Evolutionary conservation across 768 basidiomycete species (phyloP).

Genomic region (Calocybe cyanea): DNA sequence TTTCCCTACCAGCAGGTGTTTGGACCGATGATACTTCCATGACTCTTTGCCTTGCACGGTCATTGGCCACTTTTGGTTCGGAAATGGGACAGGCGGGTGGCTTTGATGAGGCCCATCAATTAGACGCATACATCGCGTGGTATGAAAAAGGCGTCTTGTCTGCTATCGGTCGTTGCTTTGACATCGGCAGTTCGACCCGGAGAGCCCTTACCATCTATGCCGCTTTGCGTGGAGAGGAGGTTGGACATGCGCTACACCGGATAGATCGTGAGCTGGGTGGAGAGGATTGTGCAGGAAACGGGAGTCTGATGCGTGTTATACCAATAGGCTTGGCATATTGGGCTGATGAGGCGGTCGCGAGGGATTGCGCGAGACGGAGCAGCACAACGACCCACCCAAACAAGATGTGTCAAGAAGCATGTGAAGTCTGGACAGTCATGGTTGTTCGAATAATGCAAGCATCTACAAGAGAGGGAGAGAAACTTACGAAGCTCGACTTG

Average conservation of each 20-base stretch:
- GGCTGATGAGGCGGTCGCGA: conserved; percentile 28
- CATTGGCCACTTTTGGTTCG: conserved; percentile 28
- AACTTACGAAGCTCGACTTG: conserved; percentile 35
- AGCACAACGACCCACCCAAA: conserved; percentile 42
- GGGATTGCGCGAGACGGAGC: conserved; percentile 31
- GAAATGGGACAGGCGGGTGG: conserved; percentile 4
- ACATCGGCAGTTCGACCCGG: conserved; percentile 34
- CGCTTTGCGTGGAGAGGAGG: conserved; percentile 3
- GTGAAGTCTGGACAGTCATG: conserved; percentile 34
- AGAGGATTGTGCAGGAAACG: conserved; percentile 31
- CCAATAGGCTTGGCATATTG: conserved; percentile 42
- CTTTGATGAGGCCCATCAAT: conserved; percentile 17
- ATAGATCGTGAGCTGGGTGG: conserved; percentile 27
- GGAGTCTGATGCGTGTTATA: conserved; percentile 43
- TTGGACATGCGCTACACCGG: conserved; percentile 20
- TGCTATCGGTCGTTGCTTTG: conserved; percentile 18
- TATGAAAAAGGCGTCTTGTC: conserved; percentile 12
- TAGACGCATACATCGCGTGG: conserved; percentile 15
- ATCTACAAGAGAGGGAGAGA: conserved; percentile 11
- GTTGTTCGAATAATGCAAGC: conserved; percentile 31
- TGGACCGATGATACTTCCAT: conserved; percentile 51
- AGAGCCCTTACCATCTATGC: conserved; percentile 30
- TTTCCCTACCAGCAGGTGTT: conserved; percentile 31
- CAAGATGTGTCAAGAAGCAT: conserved; percentile 36
- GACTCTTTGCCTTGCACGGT: conserved; percentile 41